Evolutionary conservation across 768 basidiomycete genomes (phyloP).

Genomic region (Mycena indigotica): DNA sequence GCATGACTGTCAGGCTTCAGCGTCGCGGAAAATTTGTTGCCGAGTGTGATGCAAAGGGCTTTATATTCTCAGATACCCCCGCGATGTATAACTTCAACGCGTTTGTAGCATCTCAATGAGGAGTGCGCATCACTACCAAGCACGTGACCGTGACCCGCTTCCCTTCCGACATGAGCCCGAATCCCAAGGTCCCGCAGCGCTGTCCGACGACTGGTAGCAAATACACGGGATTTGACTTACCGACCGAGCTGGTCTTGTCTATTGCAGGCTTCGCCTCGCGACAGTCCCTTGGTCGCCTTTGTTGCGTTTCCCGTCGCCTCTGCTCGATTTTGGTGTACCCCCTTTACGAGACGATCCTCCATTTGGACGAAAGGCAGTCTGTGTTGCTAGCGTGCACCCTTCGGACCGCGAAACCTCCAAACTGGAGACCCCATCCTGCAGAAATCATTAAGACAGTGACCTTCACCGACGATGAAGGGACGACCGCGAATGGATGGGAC

Average conservation of each 20-base stretch:
- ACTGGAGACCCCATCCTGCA: not conserved
- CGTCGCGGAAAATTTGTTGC: conserved; percentile 37
- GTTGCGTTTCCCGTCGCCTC: conserved; percentile 9
- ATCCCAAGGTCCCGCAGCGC: not conserved
- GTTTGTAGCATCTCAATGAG: not conserved
- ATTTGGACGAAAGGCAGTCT: conserved; percentile 2
- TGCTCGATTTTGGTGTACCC: not conserved
- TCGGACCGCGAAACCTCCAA: not conserved
- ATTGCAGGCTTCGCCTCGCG: conserved; percentile 5
- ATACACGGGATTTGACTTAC: not conserved
- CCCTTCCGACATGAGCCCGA: not conserved
- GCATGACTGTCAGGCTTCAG: conserved; percentile 12
- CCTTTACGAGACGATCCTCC: conserved; percentile 5
- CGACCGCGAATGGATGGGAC: not conserved
- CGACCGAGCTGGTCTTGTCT: conserved; percentile 5
- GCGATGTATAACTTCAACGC: conserved; percentile 56
- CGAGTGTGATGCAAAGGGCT: conserved; percentile 38
- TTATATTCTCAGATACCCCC: conserved; percentile 42
- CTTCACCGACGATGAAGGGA: not conserved
- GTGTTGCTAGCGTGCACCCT: not conserved
- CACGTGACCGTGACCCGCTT: not conserved
- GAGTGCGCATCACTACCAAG: not conserved
- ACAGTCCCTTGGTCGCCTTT: conserved; percentile 8
- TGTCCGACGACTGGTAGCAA: not conserved
- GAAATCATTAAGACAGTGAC: not conserved